Evolutionary conservation across 768 basidiomycete species (phyloP).

Genomic region (Lenzites betulinus): DNA sequence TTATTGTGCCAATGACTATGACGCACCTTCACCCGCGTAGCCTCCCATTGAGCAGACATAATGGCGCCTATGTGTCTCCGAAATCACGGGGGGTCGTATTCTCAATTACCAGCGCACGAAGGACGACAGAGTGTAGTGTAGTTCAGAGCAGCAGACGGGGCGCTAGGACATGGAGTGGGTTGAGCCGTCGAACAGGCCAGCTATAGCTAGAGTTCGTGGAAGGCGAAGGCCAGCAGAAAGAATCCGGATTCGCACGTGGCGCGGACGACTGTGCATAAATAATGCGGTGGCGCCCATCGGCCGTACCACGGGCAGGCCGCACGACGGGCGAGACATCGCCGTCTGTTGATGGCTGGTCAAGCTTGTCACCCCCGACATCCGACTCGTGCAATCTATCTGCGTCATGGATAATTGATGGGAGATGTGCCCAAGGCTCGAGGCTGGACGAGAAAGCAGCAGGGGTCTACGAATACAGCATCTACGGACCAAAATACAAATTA

Average conservation of each 20-base stretch:
- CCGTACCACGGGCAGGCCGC: background rate
- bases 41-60: constrained; percentile 32
- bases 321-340: constrained; percentile 2
- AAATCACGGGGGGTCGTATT: background rate
- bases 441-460: background rate
- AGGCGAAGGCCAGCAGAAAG: constrained; percentile 13
- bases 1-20: background rate
- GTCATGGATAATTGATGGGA: background rate
- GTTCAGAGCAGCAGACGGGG: background rate
- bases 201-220: constrained; percentile 2
- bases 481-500: background rate
- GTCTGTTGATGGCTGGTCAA: constrained; percentile 4
- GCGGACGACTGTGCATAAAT: constrained; percentile 12
- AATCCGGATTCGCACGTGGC: constrained; percentile 7
- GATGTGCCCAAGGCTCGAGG: background rate
- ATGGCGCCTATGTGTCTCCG: constrained; percentile 4
- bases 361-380: background rate
- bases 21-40: constrained; percentile 36
- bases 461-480: background rate
- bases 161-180: background rate
- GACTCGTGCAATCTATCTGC: constrained; percentile 5
- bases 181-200: background rate
- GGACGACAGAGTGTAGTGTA: background rate
- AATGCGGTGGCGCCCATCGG: constrained; percentile 7
- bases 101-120: background rate